Evolutionary conservation across 2,329 filamentous ascomycete genomes (phyloP).

Genomic region (Helicocarpus griseus): DNA sequence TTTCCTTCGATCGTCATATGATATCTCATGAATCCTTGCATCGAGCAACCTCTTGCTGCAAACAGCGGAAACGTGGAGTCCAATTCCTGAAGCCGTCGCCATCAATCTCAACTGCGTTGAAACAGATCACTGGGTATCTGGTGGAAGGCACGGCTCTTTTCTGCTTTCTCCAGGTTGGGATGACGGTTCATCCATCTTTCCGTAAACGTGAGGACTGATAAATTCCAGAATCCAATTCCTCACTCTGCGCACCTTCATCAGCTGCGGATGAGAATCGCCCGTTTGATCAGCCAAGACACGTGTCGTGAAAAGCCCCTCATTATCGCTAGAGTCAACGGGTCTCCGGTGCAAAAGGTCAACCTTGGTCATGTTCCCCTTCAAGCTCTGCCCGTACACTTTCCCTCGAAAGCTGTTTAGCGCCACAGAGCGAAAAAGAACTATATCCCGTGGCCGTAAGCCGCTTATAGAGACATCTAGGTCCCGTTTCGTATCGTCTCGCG

Average conservation of each 20-base stretch:
- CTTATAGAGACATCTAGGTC: conserved; percentile 33
- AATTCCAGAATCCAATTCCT: conserved; percentile 67
- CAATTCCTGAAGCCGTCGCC: neutral
- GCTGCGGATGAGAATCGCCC: conserved; percentile 37
- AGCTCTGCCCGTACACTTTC: conserved; percentile 74
- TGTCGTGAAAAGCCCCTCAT: conserved; percentile 48
- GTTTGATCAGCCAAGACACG: conserved; percentile 35
- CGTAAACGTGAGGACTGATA: conserved; percentile 38
- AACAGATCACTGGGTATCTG: conserved; percentile 26
- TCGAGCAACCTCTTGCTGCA: neutral
- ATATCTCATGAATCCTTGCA: neutral
- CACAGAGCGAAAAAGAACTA: conserved; percentile 70
- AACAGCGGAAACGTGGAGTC: neutral
- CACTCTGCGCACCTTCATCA: conserved; percentile 57
- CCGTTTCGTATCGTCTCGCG: conserved; percentile 13
- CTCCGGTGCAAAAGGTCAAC: conserved; percentile 56
- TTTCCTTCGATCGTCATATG: neutral
- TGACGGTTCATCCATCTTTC: neutral
- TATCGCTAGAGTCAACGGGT: conserved; percentile 43
- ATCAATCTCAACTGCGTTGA: neutral
- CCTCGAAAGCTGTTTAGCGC: conserved; percentile 65
- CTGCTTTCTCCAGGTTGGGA: neutral
- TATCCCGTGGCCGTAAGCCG: conserved; percentile 57
- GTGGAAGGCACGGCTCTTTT: conserved; percentile 22
- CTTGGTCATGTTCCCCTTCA: conserved; percentile 61